Evolutionary conservation across 2,329 filamentous ascomycete species (phyloP).

Genomic region (Byssochlamys sp.): DNA sequence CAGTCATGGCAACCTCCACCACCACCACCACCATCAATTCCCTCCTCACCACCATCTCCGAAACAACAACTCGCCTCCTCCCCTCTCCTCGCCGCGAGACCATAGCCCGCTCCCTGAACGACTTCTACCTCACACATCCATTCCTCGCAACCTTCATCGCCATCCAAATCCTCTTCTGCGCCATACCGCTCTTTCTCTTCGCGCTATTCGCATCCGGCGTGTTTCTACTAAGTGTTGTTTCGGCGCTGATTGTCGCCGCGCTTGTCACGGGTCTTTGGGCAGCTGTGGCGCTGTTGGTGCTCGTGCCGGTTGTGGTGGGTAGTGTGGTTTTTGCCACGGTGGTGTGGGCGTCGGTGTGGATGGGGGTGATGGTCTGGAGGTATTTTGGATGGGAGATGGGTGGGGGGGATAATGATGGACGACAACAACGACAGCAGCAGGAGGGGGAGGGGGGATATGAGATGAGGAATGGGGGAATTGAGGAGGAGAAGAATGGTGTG

Average conservation of each 20-base stretch:
- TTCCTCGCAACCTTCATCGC: slow-evolving; percentile 60
- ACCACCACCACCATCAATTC: not conserved
- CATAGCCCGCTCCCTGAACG: slow-evolving; percentile 49
- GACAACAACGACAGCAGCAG: not conserved
- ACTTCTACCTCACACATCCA: slow-evolving; percentile 56
- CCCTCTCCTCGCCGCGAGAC: slow-evolving; percentile 4
- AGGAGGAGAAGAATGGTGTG: not conserved
- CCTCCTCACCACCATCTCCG: slow-evolving; percentile 4
- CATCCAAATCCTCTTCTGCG: slow-evolving; percentile 55
- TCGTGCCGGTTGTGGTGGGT: slow-evolving; percentile 3
- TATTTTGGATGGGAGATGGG: not conserved
- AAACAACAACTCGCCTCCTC: not conserved
- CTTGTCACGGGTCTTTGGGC: slow-evolving; percentile 40
- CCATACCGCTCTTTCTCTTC: slow-evolving; percentile 61
- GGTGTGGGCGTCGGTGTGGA: slow-evolving; percentile 6
- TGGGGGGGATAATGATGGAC: not conserved
- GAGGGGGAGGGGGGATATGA: not conserved
- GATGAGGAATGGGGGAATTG: not conserved
- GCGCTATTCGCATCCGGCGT: slow-evolving; percentile 54
- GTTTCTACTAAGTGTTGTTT: slow-evolving; percentile 52
- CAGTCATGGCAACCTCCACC: slow-evolving; percentile 1
- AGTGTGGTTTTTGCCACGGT: slow-evolving; percentile 3
- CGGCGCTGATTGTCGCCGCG: slow-evolving; percentile 52
- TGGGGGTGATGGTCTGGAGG: slow-evolving; percentile 2
- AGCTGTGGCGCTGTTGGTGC: slow-evolving; percentile 6